Percentiles rank a stretch among this genome's conserved stretches.
Evolutionary conservation across 2,329 filamentous ascomycete genomes (phyloP).

Genomic region (Penicillium sp.): DNA sequence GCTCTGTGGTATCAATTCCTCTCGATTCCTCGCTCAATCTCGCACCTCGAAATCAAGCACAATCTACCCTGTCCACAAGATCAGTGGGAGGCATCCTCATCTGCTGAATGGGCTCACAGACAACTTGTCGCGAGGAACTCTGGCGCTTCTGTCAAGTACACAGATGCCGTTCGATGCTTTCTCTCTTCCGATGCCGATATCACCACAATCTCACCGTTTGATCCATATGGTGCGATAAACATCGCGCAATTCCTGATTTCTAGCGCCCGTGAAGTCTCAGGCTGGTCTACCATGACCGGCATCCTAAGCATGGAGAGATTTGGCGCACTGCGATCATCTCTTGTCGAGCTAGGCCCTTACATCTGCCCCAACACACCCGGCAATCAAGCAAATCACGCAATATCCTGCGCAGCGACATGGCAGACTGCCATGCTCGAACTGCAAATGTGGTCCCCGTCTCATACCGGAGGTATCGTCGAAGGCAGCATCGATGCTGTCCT

Average conservation of each 20-base stretch:
- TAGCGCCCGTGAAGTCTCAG: slow-evolving; percentile 45
- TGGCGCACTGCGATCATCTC: slow-evolving; percentile 37
- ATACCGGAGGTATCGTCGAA: slow-evolving; percentile 43
- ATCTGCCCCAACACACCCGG: slow-evolving; percentile 19
- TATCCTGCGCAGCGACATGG: slow-evolving; percentile 41
- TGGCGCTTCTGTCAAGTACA: slow-evolving; percentile 34
- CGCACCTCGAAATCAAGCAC: slow-evolving; percentile 48
- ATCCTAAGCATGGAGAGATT: slow-evolving; percentile 44
- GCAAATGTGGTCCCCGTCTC: slow-evolving; percentile 45
- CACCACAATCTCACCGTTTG: slow-evolving; percentile 35
- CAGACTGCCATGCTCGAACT: slow-evolving; percentile 47
- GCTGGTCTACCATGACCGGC: slow-evolving; percentile 48
- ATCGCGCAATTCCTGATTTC: slow-evolving; percentile 46
- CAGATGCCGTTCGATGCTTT: slow-evolving; percentile 41
- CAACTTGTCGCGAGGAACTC: slow-evolving; percentile 23
- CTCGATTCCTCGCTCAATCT: slow-evolving; percentile 28
- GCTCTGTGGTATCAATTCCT: slow-evolving; percentile 48
- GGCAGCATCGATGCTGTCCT: slow-evolving; percentile 40
- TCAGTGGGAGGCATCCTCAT: slow-evolving; percentile 41
- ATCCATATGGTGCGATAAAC: slow-evolving; percentile 46
- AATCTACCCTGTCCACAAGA: slow-evolving; percentile 44
- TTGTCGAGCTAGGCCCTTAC: slow-evolving; percentile 35
- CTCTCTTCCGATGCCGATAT: slow-evolving; percentile 34
- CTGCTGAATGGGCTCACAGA: slow-evolving; percentile 32
- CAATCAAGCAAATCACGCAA: background rate